Percentiles rank a stretch among this genome's conserved stretches.
phyloP scores from a whole-genome alignment of 441 rosid genomes.

The Biscutella auriculata region DNA sequence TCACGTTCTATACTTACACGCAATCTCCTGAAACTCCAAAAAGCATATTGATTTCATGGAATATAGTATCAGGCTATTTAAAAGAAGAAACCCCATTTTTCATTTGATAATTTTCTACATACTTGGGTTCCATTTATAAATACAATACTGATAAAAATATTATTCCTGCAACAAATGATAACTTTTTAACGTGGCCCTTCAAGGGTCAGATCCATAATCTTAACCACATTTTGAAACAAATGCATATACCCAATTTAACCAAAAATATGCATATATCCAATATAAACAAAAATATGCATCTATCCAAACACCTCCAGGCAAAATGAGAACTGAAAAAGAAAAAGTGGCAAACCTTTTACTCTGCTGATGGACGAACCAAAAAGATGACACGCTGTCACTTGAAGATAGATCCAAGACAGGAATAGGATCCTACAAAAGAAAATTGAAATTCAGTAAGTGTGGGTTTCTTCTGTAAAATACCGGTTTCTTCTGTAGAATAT shows the following conservation, averaged over 20 bases:
- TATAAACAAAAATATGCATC: neutral
- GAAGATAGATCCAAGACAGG: conserved; percentile 76
- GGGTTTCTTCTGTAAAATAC: neutral
- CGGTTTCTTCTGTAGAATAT: conserved; percentile 3
- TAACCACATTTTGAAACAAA: neutral
- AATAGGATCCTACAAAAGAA: conserved; percentile 61
- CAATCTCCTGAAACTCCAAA: conserved; percentile 58
- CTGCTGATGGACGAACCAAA: conserved; percentile 93
- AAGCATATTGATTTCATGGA: neutral
- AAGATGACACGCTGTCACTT: conserved; percentile 58
- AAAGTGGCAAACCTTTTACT: conserved; percentile 64
- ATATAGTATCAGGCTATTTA: neutral
- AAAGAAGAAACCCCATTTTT: neutral
- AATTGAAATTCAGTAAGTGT: conserved; percentile 4
- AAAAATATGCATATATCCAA: neutral
- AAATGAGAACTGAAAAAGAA: neutral
- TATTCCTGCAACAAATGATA: neutral
- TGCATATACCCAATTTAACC: neutral
- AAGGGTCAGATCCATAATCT: conserved; percentile 7
- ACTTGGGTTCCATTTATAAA: neutral
- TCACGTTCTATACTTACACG: conserved; percentile 91
- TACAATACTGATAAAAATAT: neutral
- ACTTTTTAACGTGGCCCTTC: neutral
- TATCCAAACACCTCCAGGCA: conserved; percentile 1
- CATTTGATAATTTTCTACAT: neutral